Percentiles rank a stretch among this genome's conserved stretches.
phyloP scores from a whole-genome alignment of 371 early-diverging fungal genomes.

The Apophysomyces variabilis region DNA sequence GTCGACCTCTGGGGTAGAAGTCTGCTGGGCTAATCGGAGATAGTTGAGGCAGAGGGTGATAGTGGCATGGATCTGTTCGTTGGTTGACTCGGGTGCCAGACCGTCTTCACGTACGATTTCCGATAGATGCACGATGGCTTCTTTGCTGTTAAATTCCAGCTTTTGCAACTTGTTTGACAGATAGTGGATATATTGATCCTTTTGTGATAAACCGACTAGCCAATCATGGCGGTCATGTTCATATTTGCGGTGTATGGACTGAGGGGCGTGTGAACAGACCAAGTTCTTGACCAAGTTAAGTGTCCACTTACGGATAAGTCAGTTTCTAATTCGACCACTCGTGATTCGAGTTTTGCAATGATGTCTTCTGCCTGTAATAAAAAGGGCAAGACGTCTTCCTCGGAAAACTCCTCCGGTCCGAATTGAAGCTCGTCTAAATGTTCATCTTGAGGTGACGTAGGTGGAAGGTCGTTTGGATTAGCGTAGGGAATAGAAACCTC shows the following conservation, averaged over 20 bases:
- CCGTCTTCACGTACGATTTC: constrained; percentile 31
- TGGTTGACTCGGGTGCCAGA: constrained; percentile 7
- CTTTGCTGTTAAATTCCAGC: constrained; percentile 57
- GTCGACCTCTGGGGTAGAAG: constrained; percentile 26
- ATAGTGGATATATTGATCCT: constrained; percentile 58
- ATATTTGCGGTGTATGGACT: constrained; percentile 59
- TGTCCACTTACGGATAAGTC: constrained; percentile 51
- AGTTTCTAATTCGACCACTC: constrained; percentile 58
- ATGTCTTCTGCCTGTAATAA: constrained; percentile 62
- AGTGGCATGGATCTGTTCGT: constrained; percentile 35
- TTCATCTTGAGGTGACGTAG: constrained; percentile 15
- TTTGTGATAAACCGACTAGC: constrained; percentile 59
- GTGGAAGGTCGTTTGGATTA: constrained; percentile 10
- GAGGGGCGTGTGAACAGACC: background rate
- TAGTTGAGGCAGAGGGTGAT: constrained; percentile 49
- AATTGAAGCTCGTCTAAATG: constrained; percentile 21
- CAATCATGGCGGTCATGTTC: constrained; percentile 61
- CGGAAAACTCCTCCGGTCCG: constrained; percentile 36
- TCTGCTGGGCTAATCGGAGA: constrained; percentile 48
- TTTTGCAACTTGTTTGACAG: constrained; percentile 53
- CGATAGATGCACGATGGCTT: constrained; percentile 53
- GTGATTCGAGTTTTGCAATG: constrained; percentile 54
- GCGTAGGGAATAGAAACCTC: constrained; percentile 10
- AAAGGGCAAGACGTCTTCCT: constrained; percentile 57
- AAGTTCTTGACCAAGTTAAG: background rate